These are phyloP conservation scores for Aspergillus pseudoglaucus DNA, from an alignment of 2,329 filamentous ascomycete species.

Conservation along the genomic window DNA sequence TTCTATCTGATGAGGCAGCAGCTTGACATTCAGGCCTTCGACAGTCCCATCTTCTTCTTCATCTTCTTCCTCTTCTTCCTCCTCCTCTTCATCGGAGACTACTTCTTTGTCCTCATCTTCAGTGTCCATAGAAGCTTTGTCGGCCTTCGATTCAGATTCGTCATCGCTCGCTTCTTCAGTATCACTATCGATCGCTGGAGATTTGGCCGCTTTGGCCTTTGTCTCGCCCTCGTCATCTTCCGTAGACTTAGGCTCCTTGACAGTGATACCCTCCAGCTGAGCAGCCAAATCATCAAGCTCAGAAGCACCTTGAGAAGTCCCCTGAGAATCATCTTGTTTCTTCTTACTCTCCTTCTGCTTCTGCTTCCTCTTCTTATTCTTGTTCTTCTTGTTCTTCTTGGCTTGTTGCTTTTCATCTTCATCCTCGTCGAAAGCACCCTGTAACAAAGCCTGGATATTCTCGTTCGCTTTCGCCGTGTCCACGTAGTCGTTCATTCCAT, in stretches of 20 bases:
- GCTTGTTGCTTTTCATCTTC: conserved; percentile 36
- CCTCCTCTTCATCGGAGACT: conserved; percentile 19
- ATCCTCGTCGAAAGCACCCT: conserved; percentile 47
- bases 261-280: conserved; percentile 37
- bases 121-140: conserved; percentile 18
- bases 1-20: conserved; percentile 89
- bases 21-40: conserved; percentile 76
- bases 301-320: conserved; percentile 13
- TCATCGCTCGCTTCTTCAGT: conserved; percentile 38
- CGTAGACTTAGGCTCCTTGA: conserved; percentile 23
- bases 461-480: conserved; percentile 46
- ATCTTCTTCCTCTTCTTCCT: conserved; percentile 42
- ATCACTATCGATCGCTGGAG: neutral
- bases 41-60: conserved; percentile 58
- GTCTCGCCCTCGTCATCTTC: conserved; percentile 33
- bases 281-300: conserved; percentile 39
- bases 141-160: conserved; percentile 59
- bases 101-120: conserved; percentile 25
- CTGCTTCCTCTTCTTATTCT: conserved; percentile 20
- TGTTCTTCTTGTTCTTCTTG: conserved; percentile 34
- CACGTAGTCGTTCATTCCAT: conserved; percentile 48
- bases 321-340: conserved; percentile 15
- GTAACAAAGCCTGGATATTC: conserved; percentile 46
- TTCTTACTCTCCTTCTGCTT: conserved; percentile 15
- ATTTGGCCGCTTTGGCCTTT: neutral